These are phyloP conservation scores for Cydonia oblonga DNA, from an alignment of 331 rosid genomes.

Conservation along the genomic window DNA sequence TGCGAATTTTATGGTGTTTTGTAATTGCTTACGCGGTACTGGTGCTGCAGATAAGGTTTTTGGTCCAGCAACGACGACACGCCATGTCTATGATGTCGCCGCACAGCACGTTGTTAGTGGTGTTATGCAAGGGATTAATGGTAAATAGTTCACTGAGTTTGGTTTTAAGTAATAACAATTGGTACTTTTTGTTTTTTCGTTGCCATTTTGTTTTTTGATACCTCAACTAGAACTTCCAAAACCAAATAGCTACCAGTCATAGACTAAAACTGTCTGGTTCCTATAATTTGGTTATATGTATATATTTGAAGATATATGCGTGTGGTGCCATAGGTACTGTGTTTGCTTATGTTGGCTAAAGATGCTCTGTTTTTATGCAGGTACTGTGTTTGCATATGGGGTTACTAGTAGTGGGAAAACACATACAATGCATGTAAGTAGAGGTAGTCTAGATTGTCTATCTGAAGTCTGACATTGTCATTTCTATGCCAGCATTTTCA, in stretches of 20 bases:
- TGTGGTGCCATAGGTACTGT: neutral
- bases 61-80: slow-evolving; percentile 49
- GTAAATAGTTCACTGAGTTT: neutral
- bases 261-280: too few relatives aligned
- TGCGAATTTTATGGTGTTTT: neutral
- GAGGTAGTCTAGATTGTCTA: neutral
- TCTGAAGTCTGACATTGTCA: neutral
- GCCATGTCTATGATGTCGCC: slow-evolving; percentile 39
- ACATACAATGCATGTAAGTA: slow-evolving; percentile 49
- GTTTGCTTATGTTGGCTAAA: neutral
- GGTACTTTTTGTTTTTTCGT: too few relatives aligned
- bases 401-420: slow-evolving; percentile 47
- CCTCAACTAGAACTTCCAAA: too few relatives aligned
- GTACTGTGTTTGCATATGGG: slow-evolving; percentile 46
- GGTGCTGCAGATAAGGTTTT: slow-evolving; percentile 33
- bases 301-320: neutral
- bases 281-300: too few relatives aligned
- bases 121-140: slow-evolving; percentile 42
- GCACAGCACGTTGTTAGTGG: slow-evolving; percentile 39
- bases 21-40: neutral
- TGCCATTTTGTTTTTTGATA: too few relatives aligned
- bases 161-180: too few relatives aligned
- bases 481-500: neutral
- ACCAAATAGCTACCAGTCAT: too few relatives aligned
- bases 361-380: slow-evolving; percentile 23